These are phyloP conservation scores for Starmerella vitae DNA, from an alignment of 805 yeast species.

Conservation along the genomic window DNA sequence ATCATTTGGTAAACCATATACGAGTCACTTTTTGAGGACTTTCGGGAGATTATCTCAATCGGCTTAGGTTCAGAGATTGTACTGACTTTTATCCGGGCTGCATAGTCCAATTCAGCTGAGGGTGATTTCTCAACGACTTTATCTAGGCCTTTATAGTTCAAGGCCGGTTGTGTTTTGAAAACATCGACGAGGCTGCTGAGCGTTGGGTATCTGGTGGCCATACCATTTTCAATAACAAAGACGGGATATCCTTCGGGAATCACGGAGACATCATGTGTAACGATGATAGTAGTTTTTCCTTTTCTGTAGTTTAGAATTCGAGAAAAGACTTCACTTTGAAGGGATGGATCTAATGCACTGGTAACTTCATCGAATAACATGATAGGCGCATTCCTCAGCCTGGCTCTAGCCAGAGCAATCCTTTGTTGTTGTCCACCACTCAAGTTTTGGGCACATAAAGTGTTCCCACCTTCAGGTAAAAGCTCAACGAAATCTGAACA, in stretches of 20 bases:
- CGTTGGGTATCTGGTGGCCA: background rate
- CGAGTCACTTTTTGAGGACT: background rate
- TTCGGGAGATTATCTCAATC: too few relatives aligned
- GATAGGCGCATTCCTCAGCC: slow-evolving; percentile 56
- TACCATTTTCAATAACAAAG: slow-evolving; percentile 47
- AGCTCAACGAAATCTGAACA: slow-evolving; percentile 37
- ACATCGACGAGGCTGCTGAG: too few relatives aligned
- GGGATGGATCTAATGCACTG: slow-evolving; percentile 57
- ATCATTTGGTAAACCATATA: slow-evolving; percentile 1
- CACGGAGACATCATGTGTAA: slow-evolving; percentile 63
- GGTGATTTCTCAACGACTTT: too few relatives aligned
- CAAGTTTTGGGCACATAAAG: slow-evolving; percentile 32
- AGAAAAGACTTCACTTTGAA: slow-evolving; percentile 35
- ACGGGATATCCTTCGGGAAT: slow-evolving; percentile 47
- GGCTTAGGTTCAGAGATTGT: too few relatives aligned
- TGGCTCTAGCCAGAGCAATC: slow-evolving; percentile 73
- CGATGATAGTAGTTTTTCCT: slow-evolving; percentile 60
- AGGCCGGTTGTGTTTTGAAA: too few relatives aligned
- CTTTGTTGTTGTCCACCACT: slow-evolving; percentile 92
- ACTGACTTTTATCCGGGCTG: too few relatives aligned
- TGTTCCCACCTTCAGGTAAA: slow-evolving; percentile 44
- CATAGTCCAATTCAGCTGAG: too few relatives aligned
- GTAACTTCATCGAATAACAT: slow-evolving; percentile 75
- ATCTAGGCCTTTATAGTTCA: too few relatives aligned
- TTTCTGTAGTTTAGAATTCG: slow-evolving; percentile 46